phyloP scores from a whole-genome alignment of 2,329 filamentous ascomycete genomes.

The Penicillium sp. region DNA sequence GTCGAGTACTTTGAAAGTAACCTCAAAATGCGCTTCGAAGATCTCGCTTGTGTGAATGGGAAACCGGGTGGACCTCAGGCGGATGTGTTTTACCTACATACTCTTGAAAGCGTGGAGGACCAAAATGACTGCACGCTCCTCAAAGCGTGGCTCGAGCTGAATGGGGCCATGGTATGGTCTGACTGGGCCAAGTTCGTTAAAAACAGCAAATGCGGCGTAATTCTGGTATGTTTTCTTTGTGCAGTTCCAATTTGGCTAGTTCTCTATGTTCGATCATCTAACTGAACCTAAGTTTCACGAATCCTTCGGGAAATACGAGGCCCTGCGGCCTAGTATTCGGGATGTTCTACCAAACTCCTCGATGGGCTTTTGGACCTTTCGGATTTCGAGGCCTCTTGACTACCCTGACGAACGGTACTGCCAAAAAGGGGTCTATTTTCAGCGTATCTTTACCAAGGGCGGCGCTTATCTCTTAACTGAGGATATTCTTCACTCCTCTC shows the following conservation, averaged over 20 bases:
- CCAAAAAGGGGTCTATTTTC: conserved; percentile 29
- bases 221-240: conserved; percentile 43
- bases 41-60: conserved; percentile 34
- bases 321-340: conserved; percentile 34
- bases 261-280: not conserved
- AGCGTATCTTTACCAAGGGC: conserved; percentile 48
- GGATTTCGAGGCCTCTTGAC: conserved; percentile 36
- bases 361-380: conserved; percentile 46
- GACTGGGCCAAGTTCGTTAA: conserved; percentile 47
- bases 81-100: conserved; percentile 44
- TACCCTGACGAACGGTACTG: conserved; percentile 25
- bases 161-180: conserved; percentile 37
- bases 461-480: conserved; percentile 50
- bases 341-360: conserved; percentile 30
- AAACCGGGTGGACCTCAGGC: conserved; percentile 24
- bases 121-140: conserved; percentile 37
- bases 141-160: conserved; percentile 32
- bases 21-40: conserved; percentile 38
- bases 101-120: conserved; percentile 31
- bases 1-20: conserved; percentile 23
- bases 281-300: conserved; percentile 43
- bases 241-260: not conserved
- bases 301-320: conserved; percentile 39
- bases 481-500: conserved; percentile 42
- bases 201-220: conserved; percentile 36